Conservation (phyloP, 2,329 filamentous ascomycete species). For the Aspergillus felis region DNA sequence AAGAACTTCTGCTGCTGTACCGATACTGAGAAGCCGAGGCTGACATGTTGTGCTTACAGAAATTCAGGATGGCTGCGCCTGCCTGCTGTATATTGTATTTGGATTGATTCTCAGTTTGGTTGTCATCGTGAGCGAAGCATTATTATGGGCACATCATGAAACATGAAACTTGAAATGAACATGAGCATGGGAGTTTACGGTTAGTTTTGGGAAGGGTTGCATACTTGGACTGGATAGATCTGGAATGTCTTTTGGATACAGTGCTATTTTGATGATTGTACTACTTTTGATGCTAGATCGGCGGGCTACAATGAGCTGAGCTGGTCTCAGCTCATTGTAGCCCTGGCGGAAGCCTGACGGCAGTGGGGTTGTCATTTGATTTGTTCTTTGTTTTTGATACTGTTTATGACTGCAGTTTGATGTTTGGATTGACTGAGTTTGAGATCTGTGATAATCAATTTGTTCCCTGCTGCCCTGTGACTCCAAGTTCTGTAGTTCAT, state of each 20-base stretch:
- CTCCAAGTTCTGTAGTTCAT: background rate
- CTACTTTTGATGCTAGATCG: background rate
- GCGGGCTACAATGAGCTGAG: background rate
- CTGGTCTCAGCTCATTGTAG: background rate
- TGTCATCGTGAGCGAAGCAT: constrained; percentile 5
- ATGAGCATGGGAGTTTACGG: constrained; percentile 2
- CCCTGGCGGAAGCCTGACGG: background rate
- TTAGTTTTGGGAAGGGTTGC: background rate
- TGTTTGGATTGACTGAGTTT: background rate
- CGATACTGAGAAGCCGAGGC: constrained; percentile 2
- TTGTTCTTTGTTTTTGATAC: background rate
- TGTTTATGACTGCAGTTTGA: background rate
- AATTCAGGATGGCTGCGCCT: background rate
- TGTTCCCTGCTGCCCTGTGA: background rate
- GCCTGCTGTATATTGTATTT: background rate
- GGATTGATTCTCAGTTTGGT: background rate
- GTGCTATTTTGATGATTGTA: background rate
- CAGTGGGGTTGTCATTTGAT: background rate
- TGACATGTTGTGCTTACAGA: background rate
- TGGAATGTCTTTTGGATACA: background rate
- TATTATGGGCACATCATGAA: constrained; percentile 3
- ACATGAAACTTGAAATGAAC: background rate
- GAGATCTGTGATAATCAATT: background rate
- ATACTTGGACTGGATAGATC: background rate
- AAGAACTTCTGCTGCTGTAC: constrained; percentile 7